Evolutionary conservation across 805 yeast species (phyloP), one percentile per base, ranked within the genome.

Genomic region (Candida methanosorbosa): DNA sequence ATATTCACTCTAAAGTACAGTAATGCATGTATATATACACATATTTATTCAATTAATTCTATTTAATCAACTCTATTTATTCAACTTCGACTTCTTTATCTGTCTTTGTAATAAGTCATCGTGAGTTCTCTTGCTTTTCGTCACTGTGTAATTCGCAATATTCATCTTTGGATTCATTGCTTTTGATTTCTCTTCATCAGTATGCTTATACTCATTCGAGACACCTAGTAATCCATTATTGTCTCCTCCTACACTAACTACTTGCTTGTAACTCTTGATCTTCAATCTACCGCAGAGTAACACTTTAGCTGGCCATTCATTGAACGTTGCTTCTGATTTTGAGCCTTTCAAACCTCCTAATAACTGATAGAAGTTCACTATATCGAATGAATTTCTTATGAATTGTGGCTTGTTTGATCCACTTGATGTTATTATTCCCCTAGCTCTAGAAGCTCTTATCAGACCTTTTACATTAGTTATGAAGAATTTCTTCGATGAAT

Each of bases 361-460:
- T 9, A 83, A 59, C 26, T 70, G 64, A 23, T 82, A 59, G 32
- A 92, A 58, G 38, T 78, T 81, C 12, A 73, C 64, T 6, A 85
- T 69, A 48, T 92, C 95, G 30, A 70, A 63, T 26, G 75, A 72
- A 21, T 77, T 72, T 41, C 97, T 64, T n/a, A 76, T 59, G 29
- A 75, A 76, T 22, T 75, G 52, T 2, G 81, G 66, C 20, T 59
- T 52, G 3, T 47, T 38, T 0, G 92, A 84, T 3, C 95, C 97
- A 48, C 90, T 75, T 11, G 90, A 74, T 5, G 86, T 64, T 2
- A 92, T 67, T 14, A 92, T 50, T 0, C 97, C 97, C 29, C 86
- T 70, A 14, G 76, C 70, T 44, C 98, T 66, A 0, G 94, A 72
- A 11, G 95, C 85, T 42, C 98, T 61, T 9, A 86, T 68, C 13